Evolutionary conservation across 2,329 filamentous ascomycete genomes (phyloP), one percentile per base, ranked within the genome.

Genomic region (Aspergillus nomiae): DNA sequence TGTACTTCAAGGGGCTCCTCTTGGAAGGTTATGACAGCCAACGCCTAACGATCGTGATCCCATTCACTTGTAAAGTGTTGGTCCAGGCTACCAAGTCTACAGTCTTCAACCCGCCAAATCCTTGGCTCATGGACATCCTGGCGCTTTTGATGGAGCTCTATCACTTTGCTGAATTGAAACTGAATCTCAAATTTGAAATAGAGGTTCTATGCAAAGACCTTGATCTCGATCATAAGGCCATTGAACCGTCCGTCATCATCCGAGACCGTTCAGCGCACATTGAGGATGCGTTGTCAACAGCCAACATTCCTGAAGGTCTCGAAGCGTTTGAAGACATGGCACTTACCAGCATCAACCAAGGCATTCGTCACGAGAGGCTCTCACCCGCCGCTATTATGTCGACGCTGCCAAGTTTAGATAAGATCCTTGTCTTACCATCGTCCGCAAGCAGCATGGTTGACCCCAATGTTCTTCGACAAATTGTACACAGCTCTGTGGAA

Each of bases 121-220:
- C 95, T 1, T 99, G 95, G 95, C 78, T 97, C 51, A 96, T 97
- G 91, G 95, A 99, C 71, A 95, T 99, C 59, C 88, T 99, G 60
- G 87, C 92, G 67, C 83, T 98, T 9, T 85, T 99, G 41, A 92
- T 97, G 71, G 96, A 99, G 74, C 85, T 99, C 4, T 99, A 99
- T 73, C 90, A 97, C 73, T 91, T 91, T 71, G 92, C 92, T 16
- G 94, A 97, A 70, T 83, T 99, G 61, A 98, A 98, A 77, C 86
- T 99, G 43, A 98, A 98, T 70, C 89, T 97, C 58, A 99, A 98
- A 72, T 99, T 99, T 71, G 95, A 99, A 77, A 98, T 99, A 62
- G 95, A 99, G 78, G 94, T 99, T 30, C 85, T 99, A 28, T 99
- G 94, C 83, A 96, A 96, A 75, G 94, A 94, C 14, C 83, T 99